A percentile compares a stretch with the other conserved stretches of the same genome.
These are phyloP conservation scores for Syzygium grande DNA, from an alignment of 345 rosid species.

Conservation along the genomic window DNA sequence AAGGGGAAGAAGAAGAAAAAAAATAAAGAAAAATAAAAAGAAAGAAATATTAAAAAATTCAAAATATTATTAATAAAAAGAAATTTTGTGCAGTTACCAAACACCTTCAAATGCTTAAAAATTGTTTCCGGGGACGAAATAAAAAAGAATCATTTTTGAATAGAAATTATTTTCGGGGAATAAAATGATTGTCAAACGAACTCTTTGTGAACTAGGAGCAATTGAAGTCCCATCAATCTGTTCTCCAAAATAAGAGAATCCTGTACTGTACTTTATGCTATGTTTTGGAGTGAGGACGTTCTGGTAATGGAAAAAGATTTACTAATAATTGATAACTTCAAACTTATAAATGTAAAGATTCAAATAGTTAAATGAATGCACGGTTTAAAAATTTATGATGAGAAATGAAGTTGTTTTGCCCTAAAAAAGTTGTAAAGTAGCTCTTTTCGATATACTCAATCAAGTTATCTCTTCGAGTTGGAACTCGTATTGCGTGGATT, in stretches of 20 bases:
- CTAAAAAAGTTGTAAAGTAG: background rate
- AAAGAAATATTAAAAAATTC: too few relatives aligned
- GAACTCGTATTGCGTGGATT: too few relatives aligned
- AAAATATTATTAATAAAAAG: too few relatives aligned
- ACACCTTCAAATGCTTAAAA: too few relatives aligned
- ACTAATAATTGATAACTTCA: background rate
- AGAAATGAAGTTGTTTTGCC: background rate
- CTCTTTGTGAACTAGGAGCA: slow-evolving; percentile 2
- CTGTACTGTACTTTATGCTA: background rate
- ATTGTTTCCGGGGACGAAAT: too few relatives aligned
- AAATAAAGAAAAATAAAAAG: too few relatives aligned
- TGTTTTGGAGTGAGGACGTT: background rate
- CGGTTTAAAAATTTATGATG: background rate
- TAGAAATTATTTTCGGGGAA: too few relatives aligned
- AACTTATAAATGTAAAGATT: background rate
- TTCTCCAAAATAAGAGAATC: background rate
- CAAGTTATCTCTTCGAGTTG: background rate
- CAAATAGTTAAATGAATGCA: background rate
- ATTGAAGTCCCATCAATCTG: slow-evolving; percentile 16
- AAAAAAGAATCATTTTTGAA: too few relatives aligned
- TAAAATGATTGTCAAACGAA: too few relatives aligned
- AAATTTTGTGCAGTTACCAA: too few relatives aligned
- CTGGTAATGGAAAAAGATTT: background rate
- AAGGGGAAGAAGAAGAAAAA: too few relatives aligned
- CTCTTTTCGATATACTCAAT: background rate